These are phyloP conservation scores for Cornus suecica DNA, from an alignment of 148 eudicot species.

Conservation along the genomic window DNA sequence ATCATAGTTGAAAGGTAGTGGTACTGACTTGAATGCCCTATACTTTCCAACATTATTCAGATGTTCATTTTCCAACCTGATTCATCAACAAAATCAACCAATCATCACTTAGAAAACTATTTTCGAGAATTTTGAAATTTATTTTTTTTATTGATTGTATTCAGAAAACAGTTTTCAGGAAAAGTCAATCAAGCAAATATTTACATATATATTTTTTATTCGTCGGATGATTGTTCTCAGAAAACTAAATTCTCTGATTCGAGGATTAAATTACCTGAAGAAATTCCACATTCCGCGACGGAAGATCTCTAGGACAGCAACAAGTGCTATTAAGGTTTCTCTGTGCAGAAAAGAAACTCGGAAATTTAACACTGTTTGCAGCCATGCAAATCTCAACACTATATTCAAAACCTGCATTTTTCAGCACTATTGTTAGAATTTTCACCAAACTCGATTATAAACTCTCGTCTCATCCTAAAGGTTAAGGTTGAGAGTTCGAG, in stretches of 20 bases:
- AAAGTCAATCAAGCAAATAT: too few relatives aligned
- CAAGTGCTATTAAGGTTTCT: conserved; percentile 7
- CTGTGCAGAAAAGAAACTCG: conserved; percentile 10
- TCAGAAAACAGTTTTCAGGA: too few relatives aligned
- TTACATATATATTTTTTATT: too few relatives aligned
- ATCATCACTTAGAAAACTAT: not conserved
- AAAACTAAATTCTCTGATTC: too few relatives aligned
- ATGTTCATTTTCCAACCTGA: conserved; percentile 30
- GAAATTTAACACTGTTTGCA: not conserved
- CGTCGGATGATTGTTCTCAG: too few relatives aligned
- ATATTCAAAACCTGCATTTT: not conserved
- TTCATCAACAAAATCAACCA: not conserved
- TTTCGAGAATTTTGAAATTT: too few relatives aligned
- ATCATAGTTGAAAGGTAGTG: conserved; percentile 21
- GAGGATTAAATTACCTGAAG: conserved; percentile 15
- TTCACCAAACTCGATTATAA: too few relatives aligned
- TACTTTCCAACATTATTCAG: conserved; percentile 26
- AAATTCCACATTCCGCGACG: conserved; percentile 30
- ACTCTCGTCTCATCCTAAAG: too few relatives aligned
- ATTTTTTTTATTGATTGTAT: too few relatives aligned
- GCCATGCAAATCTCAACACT: not conserved
- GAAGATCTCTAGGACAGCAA: conserved; percentile 23
- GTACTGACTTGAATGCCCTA: conserved; percentile 26
- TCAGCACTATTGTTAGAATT: not conserved
- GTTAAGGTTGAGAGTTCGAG: too few relatives aligned